phyloP scores from a whole-genome alignment of 2,329 filamentous ascomycete genomes.

The Trichoderma sp. region DNA sequence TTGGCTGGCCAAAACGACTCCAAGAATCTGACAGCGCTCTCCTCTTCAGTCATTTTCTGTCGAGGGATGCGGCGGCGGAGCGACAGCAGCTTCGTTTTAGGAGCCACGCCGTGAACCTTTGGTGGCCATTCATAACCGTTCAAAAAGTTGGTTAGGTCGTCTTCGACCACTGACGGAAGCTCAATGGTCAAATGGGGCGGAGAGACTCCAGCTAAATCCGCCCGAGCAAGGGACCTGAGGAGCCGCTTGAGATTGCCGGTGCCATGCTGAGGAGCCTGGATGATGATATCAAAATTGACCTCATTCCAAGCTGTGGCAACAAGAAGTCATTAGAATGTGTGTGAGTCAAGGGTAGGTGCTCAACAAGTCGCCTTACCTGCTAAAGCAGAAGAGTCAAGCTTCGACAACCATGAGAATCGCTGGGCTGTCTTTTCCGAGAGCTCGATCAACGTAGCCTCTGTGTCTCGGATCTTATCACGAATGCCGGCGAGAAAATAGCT shows the following conservation, averaged over 20 bases:
- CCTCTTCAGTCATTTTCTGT: slow-evolving; percentile 62
- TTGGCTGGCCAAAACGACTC: slow-evolving; percentile 84
- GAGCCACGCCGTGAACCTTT: slow-evolving; percentile 38
- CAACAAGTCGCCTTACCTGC: slow-evolving; percentile 49
- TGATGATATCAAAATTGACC: slow-evolving; percentile 76
- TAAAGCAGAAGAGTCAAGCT: slow-evolving; percentile 72
- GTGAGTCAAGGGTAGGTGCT: not conserved
- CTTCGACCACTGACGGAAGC: slow-evolving; percentile 70
- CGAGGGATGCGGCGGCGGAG: slow-evolving; percentile 73
- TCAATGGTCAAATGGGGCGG: slow-evolving; percentile 81
- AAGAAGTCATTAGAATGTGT: slow-evolving; percentile 29
- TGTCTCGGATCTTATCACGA: slow-evolving; percentile 53
- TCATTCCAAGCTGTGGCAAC: slow-evolving; percentile 69
- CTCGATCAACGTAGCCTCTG: slow-evolving; percentile 68
- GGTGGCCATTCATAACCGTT: slow-evolving; percentile 69
- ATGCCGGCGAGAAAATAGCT: slow-evolving; percentile 65
- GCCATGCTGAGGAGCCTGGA: slow-evolving; percentile 71
- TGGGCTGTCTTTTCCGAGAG: slow-evolving; percentile 66
- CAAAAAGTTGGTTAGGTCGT: slow-evolving; percentile 63
- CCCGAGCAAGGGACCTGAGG: slow-evolving; percentile 71
- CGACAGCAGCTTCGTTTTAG: slow-evolving; percentile 58
- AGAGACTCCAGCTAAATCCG: slow-evolving; percentile 72
- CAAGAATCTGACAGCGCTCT: slow-evolving; percentile 73
- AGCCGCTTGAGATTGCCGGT: slow-evolving; percentile 76
- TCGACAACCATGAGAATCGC: slow-evolving; percentile 73